Evolutionary conservation across 768 basidiomycete species (phyloP).

Genomic region (Mycena chlorophos): DNA sequence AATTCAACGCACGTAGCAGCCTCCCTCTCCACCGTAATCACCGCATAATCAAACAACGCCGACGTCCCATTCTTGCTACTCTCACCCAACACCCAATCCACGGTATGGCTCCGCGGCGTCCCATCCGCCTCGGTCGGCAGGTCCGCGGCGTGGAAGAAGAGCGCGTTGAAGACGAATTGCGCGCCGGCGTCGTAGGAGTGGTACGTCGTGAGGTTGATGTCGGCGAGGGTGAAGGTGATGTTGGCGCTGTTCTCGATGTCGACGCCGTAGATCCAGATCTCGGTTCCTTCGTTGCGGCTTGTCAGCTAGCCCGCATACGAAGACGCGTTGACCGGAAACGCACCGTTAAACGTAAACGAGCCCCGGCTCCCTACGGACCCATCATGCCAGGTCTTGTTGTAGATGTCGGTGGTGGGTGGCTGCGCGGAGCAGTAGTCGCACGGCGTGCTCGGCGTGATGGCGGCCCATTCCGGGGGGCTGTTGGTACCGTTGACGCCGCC

Average conservation of each 20-base stretch:
- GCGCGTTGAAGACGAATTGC: background rate
- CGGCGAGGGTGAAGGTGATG: background rate
- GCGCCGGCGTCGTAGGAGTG: background rate
- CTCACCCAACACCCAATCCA: background rate
- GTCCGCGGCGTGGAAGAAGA: background rate
- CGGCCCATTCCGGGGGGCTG: background rate
- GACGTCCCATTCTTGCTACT: background rate
- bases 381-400: slow-evolving; percentile 10
- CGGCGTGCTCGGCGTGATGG: background rate
- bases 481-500: too few relatives aligned
- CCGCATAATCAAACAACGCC: slow-evolving; percentile 4
- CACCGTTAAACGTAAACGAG: background rate
- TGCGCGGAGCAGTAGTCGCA: slow-evolving; percentile 11
- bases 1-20: background rate
- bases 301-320: background rate
- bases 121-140: background rate
- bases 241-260: background rate
- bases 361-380: background rate
- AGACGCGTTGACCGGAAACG: background rate
- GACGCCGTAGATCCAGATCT: background rate
- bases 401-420: background rate
- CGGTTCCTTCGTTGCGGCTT: background rate
- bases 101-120: background rate
- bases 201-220: background rate
- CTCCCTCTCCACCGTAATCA: background rate